Percentiles rank a stretch among this genome's conserved stretches.
These are phyloP conservation scores for Dactylonectria macrodidyma DNA, from an alignment of 2,329 filamentous ascomycete genomes.

Conservation along the genomic window DNA sequence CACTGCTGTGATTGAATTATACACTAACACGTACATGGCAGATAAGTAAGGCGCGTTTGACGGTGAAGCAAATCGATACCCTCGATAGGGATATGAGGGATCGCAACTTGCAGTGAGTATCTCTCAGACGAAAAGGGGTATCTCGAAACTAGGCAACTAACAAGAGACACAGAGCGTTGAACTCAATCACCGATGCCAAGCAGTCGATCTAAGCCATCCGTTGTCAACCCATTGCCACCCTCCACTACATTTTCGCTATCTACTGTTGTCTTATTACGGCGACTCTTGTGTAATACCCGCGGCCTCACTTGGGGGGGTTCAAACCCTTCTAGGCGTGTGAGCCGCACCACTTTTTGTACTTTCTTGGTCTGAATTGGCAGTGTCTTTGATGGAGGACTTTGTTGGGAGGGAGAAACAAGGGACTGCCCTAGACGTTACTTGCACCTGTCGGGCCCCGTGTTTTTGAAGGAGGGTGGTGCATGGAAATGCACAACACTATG, in stretches of 20 bases:
- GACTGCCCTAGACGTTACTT: neutral
- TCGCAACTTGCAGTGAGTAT: slow-evolving; percentile 64
- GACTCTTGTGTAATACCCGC: slow-evolving; percentile 49
- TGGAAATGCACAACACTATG: slow-evolving; percentile 30
- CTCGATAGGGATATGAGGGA: slow-evolving; percentile 71
- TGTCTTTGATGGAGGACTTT: slow-evolving; percentile 21
- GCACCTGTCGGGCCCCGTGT: neutral
- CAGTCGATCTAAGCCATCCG: slow-evolving; percentile 19
- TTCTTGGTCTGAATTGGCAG: slow-evolving; percentile 26
- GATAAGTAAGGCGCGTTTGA: slow-evolving; percentile 62
- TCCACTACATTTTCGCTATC: slow-evolving; percentile 30
- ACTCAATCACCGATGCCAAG: slow-evolving; percentile 48
- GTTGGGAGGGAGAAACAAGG: neutral
- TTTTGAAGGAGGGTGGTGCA: slow-evolving; percentile 10
- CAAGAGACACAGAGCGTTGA: slow-evolving; percentile 37
- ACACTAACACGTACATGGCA: slow-evolving; percentile 47
- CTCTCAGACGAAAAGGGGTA: slow-evolving; percentile 39
- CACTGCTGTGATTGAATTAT: slow-evolving; percentile 20
- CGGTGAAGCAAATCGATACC: slow-evolving; percentile 65
- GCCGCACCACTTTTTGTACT: slow-evolving; percentile 26
- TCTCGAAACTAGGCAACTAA: slow-evolving; percentile 21
- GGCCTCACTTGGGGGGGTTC: slow-evolving; percentile 30
- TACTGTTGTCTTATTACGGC: slow-evolving; percentile 36
- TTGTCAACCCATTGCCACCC: slow-evolving; percentile 28
- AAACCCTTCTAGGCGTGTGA: slow-evolving; percentile 3